A percentile compares a stretch with the other conserved stretches of the same genome.
phyloP scores from a whole-genome alignment of 208 protist genomes.

The Trypanosoma mega region DNA sequence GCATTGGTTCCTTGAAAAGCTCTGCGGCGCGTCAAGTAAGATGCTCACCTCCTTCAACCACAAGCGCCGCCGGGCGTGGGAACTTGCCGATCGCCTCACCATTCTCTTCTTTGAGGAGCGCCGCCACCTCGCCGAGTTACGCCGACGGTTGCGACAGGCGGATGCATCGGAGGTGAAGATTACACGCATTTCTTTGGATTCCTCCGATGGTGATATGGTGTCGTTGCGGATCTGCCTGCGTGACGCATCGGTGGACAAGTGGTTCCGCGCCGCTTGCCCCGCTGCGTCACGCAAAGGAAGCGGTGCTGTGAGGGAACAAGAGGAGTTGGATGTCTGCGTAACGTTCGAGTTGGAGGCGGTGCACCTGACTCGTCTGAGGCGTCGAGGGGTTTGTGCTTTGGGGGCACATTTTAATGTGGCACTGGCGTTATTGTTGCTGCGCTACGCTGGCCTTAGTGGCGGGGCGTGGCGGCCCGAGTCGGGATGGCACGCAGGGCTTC shows the following conservation, averaged over 20 bases:
- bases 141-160: not conserved
- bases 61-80: slow-evolving; percentile 15
- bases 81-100: slow-evolving; percentile 4
- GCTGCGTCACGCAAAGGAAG: too few species aligned
- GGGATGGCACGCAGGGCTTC: slow-evolving; percentile 40
- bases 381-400: not conserved
- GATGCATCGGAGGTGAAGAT: slow-evolving; percentile 2
- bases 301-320: not conserved
- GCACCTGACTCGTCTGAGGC: slow-evolving; percentile 6
- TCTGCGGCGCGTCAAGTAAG: slow-evolving; percentile 33
- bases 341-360: slow-evolving; percentile 10
- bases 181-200: not conserved
- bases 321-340: not conserved
- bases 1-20: slow-evolving; percentile 36
- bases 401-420: slow-evolving; percentile 17
- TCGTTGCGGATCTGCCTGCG: not conserved
- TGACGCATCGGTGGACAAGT: slow-evolving; percentile 6
- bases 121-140: not conserved
- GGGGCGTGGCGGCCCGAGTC: slow-evolving; percentile 31
- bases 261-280: slow-evolving; percentile 1
- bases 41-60: slow-evolving; percentile 21
- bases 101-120: slow-evolving; percentile 19
- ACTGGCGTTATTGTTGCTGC: slow-evolving; percentile 33
- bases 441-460: slow-evolving; percentile 35
- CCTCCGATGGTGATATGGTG: not conserved